Evolutionary conservation across 2,329 filamentous ascomycete species (phyloP), one percentile per base, ranked within the genome.

Genomic region (Arthrobotrys conoides): DNA sequence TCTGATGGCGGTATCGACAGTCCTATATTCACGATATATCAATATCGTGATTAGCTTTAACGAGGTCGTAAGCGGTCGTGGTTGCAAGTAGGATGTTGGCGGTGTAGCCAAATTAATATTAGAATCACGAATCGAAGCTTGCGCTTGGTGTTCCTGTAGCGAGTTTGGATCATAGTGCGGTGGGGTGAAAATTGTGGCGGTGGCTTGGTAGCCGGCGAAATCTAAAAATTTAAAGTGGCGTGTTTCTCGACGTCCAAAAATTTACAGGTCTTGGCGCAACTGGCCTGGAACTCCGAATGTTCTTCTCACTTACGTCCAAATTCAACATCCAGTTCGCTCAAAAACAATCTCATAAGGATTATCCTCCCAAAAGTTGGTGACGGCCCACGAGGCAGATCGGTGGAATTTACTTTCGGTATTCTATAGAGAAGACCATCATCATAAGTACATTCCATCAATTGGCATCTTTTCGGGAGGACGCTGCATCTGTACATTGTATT

Each of bases 181-280:
- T 75, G 71, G 71, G 71, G 63, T 53, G 68, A 8, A 44, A 51
- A 8, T 30, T 77, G 73, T 77, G 73, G 73, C 73, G 59, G 73
- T 71, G 67, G 41, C 20, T 44, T 61, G 14, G 20, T 18, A 3
- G 27, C 36, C 33, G 44, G 49, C 63, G 68, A 71, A 71, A 77
- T 68, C 73, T 77, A 67, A 38, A 68, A 61, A 30, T 30, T 6
- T 3, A 30, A 77, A 71, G 73, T 77, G 73, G 73, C 73, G 73
- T 77, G 73, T 67, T 48, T 59, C 59, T 57, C 49, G 36, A 66
- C 51, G 12, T 38, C 57, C 57, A 53, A 76, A 75, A 76, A 71
- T 41, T 63, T 48, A 36, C 22, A 63, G 22, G 24, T 41, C 49
- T 46, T 33, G 18, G 30, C 24, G n/a, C 22, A 30, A n/a, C n/a